phyloP scores from a whole-genome alignment of 768 basidiomycete species.

The Coprinellus aureogranulatus region DNA sequence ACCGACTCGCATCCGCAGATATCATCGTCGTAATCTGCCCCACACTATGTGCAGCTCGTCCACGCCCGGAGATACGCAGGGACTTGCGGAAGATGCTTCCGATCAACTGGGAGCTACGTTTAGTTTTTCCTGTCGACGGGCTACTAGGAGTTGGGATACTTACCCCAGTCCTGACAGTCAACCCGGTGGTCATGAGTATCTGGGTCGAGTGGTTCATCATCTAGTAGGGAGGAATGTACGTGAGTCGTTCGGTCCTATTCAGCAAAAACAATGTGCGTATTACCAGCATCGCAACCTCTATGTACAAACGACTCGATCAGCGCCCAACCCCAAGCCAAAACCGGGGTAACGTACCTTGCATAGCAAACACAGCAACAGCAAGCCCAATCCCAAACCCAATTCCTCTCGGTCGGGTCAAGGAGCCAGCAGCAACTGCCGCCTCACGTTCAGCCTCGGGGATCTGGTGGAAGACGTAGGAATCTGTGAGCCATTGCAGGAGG shows the following conservation, averaged over 20 bases:
- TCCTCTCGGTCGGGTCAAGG: conserved; percentile 36
- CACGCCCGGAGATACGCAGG: conserved; percentile 59
- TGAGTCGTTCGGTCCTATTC: too few relatives aligned
- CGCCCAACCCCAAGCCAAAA: too few relatives aligned
- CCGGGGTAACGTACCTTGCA: conserved; percentile 48
- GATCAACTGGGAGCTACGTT: conserved; percentile 27
- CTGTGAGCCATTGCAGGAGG: conserved; percentile 54
- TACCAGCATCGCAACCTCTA: too few relatives aligned
- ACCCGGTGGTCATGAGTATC: too few relatives aligned
- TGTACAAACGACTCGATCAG: too few relatives aligned
- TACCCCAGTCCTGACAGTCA: too few relatives aligned
- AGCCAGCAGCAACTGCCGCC: conserved; percentile 24
- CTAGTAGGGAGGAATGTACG: too few relatives aligned
- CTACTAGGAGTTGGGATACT: too few relatives aligned
- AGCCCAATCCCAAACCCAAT: conserved; percentile 64
- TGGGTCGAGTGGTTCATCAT: too few relatives aligned
- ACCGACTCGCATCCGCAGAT: conserved; percentile 56
- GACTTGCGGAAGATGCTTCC: conserved; percentile 64
- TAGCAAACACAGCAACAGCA: conserved; percentile 53
- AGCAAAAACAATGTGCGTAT: too few relatives aligned
- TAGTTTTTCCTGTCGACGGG: too few relatives aligned
- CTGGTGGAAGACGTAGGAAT: conserved; percentile 42
- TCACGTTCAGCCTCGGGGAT: conserved; percentile 36
- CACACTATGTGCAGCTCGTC: conserved; percentile 55
- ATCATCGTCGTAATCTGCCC: conserved; percentile 73